Evolutionary conservation across 345 rosid species (phyloP).

Genomic region (Sisymbrium altissimum): DNA sequence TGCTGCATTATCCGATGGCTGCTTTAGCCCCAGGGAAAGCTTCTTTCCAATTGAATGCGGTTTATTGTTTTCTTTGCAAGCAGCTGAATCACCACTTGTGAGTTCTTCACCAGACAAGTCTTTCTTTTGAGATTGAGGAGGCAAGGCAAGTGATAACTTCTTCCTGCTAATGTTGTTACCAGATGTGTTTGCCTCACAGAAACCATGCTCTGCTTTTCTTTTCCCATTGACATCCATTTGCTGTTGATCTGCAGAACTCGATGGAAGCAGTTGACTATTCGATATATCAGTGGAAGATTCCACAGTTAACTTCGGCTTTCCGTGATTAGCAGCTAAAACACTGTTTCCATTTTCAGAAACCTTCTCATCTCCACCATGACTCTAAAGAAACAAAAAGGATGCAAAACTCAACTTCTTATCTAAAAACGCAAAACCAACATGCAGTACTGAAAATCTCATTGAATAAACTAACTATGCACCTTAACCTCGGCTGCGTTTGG

Average conservation of each 20-base stretch:
- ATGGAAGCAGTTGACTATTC: background rate
- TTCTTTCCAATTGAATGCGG: constrained; percentile 30
- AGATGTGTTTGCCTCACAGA: constrained; percentile 2
- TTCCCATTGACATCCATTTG: constrained; percentile 23
- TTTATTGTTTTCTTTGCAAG: constrained; percentile 22
- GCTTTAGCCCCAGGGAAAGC: constrained; percentile 44
- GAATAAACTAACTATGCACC: background rate
- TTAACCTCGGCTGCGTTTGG: constrained; percentile 25
- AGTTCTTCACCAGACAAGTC: constrained; percentile 21
- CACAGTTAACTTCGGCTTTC: constrained; percentile 32
- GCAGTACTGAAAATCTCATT: background rate
- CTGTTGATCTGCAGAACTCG: background rate
- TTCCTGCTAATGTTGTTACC: constrained; percentile 23
- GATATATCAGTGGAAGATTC: background rate
- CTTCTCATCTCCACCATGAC: constrained; percentile 22
- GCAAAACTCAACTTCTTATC: background rate
- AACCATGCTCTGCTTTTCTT: constrained; percentile 13
- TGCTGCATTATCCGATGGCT: constrained; percentile 14
- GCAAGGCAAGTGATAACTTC: constrained; percentile 39
- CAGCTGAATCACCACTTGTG: constrained; percentile 18
- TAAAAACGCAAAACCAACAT: background rate
- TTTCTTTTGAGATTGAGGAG: constrained; percentile 30
- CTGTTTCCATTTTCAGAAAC: constrained; percentile 26
- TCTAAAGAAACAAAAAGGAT: constrained; percentile 33
- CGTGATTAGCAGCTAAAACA: constrained; percentile 25